phyloP scores from a whole-genome alignment of 345 rosid genomes.

The Eucalyptus urophylla region DNA sequence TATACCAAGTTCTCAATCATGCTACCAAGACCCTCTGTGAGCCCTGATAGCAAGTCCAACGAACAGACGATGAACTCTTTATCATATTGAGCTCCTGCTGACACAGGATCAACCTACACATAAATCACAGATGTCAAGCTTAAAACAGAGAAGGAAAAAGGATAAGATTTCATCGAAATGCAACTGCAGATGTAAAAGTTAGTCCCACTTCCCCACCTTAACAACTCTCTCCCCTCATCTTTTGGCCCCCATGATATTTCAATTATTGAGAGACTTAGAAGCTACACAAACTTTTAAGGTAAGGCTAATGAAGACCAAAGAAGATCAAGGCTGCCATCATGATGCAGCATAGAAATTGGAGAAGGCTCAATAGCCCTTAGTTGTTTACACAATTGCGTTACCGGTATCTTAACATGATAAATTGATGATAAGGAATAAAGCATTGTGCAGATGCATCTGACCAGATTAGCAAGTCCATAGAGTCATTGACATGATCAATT shows the following conservation, averaged over 20 bases:
- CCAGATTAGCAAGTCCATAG: background rate
- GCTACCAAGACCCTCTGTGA: conserved; percentile 84
- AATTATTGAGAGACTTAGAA: background rate
- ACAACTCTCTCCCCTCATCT: background rate
- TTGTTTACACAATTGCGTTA: background rate
- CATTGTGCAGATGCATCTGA: background rate
- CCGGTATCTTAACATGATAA: background rate
- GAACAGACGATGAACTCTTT: conserved; percentile 88
- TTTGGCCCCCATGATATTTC: background rate
- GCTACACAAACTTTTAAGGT: background rate
- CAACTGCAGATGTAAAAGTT: background rate
- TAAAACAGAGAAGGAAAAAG: background rate
- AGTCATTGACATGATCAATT: background rate
- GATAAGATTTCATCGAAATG: too few relatives aligned
- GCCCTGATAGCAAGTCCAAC: conserved; percentile 94
- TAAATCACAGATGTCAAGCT: background rate
- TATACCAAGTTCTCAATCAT: conserved; percentile 92
- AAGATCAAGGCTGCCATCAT: background rate
- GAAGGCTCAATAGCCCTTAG: background rate
- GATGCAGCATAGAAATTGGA: background rate
- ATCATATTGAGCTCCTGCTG: conserved; percentile 77
- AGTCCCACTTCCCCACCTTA: background rate
- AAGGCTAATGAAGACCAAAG: background rate
- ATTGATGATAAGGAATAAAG: background rate
- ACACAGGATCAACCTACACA: conserved; percentile 61